Percentiles rank a stretch among this genome's conserved stretches.
These are phyloP conservation scores for Vararia minispora DNA, from an alignment of 768 basidiomycete genomes.

Conservation along the genomic window DNA sequence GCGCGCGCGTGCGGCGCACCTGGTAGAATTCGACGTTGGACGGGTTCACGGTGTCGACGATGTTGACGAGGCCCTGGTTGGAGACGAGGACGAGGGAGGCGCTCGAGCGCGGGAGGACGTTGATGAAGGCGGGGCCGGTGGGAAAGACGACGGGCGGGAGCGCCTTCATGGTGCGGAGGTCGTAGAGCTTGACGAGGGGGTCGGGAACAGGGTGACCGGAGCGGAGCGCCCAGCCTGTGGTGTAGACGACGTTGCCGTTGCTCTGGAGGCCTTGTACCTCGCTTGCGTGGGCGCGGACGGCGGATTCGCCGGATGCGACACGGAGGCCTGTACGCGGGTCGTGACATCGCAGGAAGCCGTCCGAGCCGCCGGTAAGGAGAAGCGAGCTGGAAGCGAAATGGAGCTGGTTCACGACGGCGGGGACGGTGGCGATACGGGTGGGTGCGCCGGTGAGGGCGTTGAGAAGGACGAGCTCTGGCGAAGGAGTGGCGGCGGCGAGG, in stretches of 20 bases:
- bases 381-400: constrained; percentile 54
- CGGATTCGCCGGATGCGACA: constrained; percentile 36
- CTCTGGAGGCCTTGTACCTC: constrained; percentile 77
- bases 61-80: constrained; percentile 71
- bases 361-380: constrained; percentile 57
- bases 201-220: constrained; percentile 73
- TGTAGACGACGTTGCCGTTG: constrained; percentile 71
- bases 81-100: constrained; percentile 70
- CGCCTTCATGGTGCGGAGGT: constrained; percentile 72
- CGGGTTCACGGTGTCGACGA: constrained; percentile 71
- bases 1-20: constrained; percentile 27
- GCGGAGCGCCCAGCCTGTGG: constrained; percentile 84
- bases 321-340: constrained; percentile 53
- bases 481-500: constrained; percentile 47
- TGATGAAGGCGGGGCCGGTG: constrained; percentile 77
- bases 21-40: constrained; percentile 72
- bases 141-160: constrained; percentile 84
- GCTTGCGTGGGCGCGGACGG: constrained; percentile 68
- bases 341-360: constrained; percentile 65
- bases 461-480: constrained; percentile 54
- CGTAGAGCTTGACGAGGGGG: constrained; percentile 87
- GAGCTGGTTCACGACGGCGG: constrained; percentile 55
- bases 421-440: constrained; percentile 42
- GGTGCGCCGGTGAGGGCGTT: constrained; percentile 64
- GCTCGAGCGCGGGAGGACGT: constrained; percentile 64